phyloP scores from a whole-genome alignment of 306 rosid species.

The Corylus americana region DNA sequence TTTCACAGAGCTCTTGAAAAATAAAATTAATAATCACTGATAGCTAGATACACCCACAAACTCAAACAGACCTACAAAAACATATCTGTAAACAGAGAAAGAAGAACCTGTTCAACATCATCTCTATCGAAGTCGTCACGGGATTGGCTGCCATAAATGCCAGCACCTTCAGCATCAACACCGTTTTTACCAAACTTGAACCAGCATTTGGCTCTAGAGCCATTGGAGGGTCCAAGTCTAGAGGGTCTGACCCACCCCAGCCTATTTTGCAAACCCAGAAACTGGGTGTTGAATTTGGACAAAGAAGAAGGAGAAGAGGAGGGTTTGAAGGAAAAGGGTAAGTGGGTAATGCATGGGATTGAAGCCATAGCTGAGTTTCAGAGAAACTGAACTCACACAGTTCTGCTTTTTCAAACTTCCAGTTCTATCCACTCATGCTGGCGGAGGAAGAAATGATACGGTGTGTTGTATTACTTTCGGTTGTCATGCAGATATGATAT shows the following conservation, averaged over 20 bases:
- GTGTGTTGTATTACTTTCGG: neutral
- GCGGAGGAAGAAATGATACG: conserved; percentile 4
- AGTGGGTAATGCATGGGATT: conserved; percentile 53
- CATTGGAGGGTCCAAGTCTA: conserved; percentile 78
- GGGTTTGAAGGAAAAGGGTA: conserved; percentile 43
- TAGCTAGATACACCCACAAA: neutral
- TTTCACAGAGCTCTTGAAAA: neutral
- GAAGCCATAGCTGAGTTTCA: conserved; percentile 69
- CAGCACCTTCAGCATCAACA: conserved; percentile 93
- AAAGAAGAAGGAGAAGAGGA: conserved; percentile 26
- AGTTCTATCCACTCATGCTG: conserved; percentile 48
- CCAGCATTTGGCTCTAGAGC: conserved; percentile 77
- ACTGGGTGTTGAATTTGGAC: conserved; percentile 42
- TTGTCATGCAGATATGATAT: neutral
- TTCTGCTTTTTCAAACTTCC: conserved; percentile 4
- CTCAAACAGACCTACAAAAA: conserved; percentile 1
- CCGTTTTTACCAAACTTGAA: conserved; percentile 86
- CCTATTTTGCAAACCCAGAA: conserved; percentile 46
- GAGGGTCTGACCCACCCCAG: conserved; percentile 44
- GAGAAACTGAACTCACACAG: neutral
- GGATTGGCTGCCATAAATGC: conserved; percentile 91
- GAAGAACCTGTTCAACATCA: conserved; percentile 85
- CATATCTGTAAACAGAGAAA: neutral
- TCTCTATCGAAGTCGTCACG: conserved; percentile 91
- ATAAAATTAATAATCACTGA: conserved; percentile 2